Evolutionary conservation across 306 rosid species (phyloP).

Genomic region (Oemleria cerasiformis): DNA sequence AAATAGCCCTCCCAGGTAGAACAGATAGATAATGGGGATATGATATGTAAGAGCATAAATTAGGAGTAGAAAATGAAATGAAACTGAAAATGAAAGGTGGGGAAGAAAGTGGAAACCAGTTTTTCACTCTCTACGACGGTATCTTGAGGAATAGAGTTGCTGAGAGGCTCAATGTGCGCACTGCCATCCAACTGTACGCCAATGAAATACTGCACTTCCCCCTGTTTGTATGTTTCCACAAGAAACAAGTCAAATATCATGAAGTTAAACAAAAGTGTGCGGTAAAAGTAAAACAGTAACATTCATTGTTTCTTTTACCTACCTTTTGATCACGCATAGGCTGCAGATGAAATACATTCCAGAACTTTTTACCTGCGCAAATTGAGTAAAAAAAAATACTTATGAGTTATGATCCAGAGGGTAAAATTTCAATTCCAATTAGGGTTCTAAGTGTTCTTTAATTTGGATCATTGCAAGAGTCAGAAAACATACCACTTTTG

Average conservation of each 20-base stretch:
- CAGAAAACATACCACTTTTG: slow-evolving; percentile 58
- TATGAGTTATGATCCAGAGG: not conserved
- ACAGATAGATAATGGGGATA: too few species aligned
- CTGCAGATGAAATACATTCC: slow-evolving; percentile 96
- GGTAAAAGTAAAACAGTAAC: too few species aligned
- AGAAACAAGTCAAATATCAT: not conserved
- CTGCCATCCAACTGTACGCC: slow-evolving; percentile 99
- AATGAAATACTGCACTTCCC: slow-evolving; percentile 94
- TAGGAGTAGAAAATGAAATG: slow-evolving; percentile 4
- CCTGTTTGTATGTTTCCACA: slow-evolving; percentile 46
- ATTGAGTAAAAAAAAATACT: slow-evolving; percentile 20
- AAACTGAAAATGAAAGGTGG: slow-evolving; percentile 4
- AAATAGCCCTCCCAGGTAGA: too few species aligned
- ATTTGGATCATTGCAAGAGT: not conserved
- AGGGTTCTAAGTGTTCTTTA: not conserved
- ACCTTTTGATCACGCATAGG: slow-evolving; percentile 99
- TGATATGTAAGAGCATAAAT: slow-evolving; percentile 3
- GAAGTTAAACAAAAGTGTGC: not conserved
- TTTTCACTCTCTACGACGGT: slow-evolving; percentile 72
- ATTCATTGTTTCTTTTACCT: slow-evolving; percentile 11
- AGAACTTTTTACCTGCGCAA: slow-evolving; percentile 79
- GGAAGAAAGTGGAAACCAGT: slow-evolving; percentile 46
- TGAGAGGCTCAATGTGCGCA: slow-evolving; percentile 87
- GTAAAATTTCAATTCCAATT: not conserved
- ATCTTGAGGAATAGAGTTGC: slow-evolving; percentile 57